A percentile compares a stretch with the other conserved stretches of the same genome.
Conservation (phyloP, 495 filamentous ascomycete species). For the Penicillium salamii region DNA sequence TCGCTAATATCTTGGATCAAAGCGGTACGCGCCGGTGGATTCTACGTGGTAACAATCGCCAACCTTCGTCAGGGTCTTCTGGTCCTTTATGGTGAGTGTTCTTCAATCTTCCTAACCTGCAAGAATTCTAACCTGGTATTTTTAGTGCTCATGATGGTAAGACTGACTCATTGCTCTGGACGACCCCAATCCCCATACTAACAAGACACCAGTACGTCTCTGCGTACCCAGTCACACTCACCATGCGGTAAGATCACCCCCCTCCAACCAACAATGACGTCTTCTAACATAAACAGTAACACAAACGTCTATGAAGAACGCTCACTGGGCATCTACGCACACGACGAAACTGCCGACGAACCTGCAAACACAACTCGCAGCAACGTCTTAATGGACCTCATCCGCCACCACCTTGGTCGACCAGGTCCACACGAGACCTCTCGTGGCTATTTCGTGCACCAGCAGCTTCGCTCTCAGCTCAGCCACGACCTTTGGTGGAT, state of each 20-base stretch:
- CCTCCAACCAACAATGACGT: not conserved
- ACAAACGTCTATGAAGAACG: constrained; percentile 80
- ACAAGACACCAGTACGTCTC: constrained; percentile 54
- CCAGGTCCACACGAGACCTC: constrained; percentile 31
- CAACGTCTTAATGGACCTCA: constrained; percentile 22
- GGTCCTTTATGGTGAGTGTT: constrained; percentile 59
- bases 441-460: constrained; percentile 54
- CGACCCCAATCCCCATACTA: not conserved
- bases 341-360: constrained; percentile 28
- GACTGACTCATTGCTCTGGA: constrained; percentile 11
- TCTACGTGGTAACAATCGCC: constrained; percentile 75
- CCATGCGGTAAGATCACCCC: constrained; percentile 43
- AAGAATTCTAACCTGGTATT: too few species aligned
- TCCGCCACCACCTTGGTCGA: constrained; percentile 28
- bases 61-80: constrained; percentile 69
- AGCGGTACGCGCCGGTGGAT: constrained; percentile 79
- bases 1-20: constrained; percentile 5
- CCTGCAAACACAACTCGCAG: constrained; percentile 18
- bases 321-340: constrained; percentile 62
- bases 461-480: constrained; percentile 73
- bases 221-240: constrained; percentile 56
- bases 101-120: too few species aligned
- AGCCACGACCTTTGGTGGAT: constrained; percentile 89
- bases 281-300: constrained; percentile 32
- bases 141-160: constrained; percentile 75